Percentiles rank a stretch among this genome's conserved stretches.
phyloP scores from a whole-genome alignment of 257 asterid genomes.

The Salvia miltiorrhiza region DNA sequence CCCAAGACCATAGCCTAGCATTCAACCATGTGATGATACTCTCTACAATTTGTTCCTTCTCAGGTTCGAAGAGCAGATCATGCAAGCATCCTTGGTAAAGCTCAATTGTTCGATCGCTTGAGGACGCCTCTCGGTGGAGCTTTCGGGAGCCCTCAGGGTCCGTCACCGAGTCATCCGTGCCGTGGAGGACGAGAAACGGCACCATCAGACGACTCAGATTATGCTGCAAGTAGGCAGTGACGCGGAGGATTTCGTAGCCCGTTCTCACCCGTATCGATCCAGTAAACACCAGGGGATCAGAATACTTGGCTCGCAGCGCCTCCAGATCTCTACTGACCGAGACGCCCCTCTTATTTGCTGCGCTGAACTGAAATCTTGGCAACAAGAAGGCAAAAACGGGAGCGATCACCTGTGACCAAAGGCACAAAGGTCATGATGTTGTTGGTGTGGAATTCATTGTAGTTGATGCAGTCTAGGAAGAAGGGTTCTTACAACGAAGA shows the following conservation, averaged over 20 bases:
- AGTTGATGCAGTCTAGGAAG: not conserved
- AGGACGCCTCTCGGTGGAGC: slow-evolving; percentile 62
- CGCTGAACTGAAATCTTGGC: slow-evolving; percentile 73
- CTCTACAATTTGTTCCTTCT: slow-evolving; percentile 51
- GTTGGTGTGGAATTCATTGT: not conserved
- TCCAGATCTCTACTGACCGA: slow-evolving; percentile 67
- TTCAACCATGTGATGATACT: slow-evolving; percentile 59
- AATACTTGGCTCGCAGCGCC: slow-evolving; percentile 69
- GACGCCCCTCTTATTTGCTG: slow-evolving; percentile 66
- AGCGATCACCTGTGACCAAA: slow-evolving; percentile 54
- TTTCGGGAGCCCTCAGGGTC: slow-evolving; percentile 70
- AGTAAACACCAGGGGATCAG: slow-evolving; percentile 83
- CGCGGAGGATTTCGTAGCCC: slow-evolving; percentile 71
- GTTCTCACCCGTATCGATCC: slow-evolving; percentile 80
- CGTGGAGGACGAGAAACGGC: slow-evolving; percentile 82
- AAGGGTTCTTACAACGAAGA: slow-evolving; percentile 50
- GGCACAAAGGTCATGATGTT: not conserved
- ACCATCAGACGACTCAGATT: slow-evolving; percentile 44
- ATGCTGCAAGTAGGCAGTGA: slow-evolving; percentile 57
- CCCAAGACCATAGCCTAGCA: slow-evolving; percentile 35
- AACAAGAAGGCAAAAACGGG: slow-evolving; percentile 61
- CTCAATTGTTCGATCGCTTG: slow-evolving; percentile 63
- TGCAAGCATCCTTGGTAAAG: slow-evolving; percentile 67
- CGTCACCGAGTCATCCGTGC: slow-evolving; percentile 65
- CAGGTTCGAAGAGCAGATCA: slow-evolving; percentile 82